A percentile compares a stretch with the other conserved stretches of the same genome.
Evolutionary conservation across 1,284 basidiomycete genomes (phyloP).

Genomic region (Afroboletus lepidellus): DNA sequence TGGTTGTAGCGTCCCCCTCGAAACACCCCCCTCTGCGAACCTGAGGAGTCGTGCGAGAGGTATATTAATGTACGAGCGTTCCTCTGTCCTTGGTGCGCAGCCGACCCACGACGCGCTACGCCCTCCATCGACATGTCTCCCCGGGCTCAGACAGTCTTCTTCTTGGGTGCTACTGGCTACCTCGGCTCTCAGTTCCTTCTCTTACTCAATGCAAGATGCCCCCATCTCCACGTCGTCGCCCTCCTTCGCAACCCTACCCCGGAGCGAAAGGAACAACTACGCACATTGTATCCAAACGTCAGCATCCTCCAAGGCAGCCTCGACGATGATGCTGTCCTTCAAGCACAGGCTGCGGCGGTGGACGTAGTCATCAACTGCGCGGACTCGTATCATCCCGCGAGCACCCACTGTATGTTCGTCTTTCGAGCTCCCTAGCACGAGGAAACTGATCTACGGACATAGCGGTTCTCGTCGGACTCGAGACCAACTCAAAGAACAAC

Average conservation of each 20-base stretch:
- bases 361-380: conserved; percentile 41
- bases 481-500: conserved; percentile 35
- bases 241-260: conserved; percentile 36
- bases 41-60: no score
- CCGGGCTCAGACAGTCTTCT: conserved; percentile 32
- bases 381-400: conserved; percentile 39
- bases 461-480: conserved; percentile 42
- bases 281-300: conserved; percentile 33
- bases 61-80: no score
- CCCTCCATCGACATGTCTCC: conserved; percentile 18
- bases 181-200: conserved; percentile 41
- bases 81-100: no score
- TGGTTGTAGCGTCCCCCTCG: no score
- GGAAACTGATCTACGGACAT: no score
- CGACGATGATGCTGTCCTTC: conserved; percentile 36
- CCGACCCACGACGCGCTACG: no score
- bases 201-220: conserved; percentile 32
- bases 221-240: conserved; percentile 34
- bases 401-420: conserved; percentile 33
- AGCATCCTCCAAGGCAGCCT: conserved; percentile 38
- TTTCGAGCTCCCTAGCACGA: no score
- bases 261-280: conserved; percentile 31
- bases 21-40: no score
- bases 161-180: conserved; percentile 47
- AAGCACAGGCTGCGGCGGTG: conserved; percentile 34